Evolutionary conservation across 164 flowering plant genomes (phyloP).

Genomic region (Magnolia changhungtana): DNA sequence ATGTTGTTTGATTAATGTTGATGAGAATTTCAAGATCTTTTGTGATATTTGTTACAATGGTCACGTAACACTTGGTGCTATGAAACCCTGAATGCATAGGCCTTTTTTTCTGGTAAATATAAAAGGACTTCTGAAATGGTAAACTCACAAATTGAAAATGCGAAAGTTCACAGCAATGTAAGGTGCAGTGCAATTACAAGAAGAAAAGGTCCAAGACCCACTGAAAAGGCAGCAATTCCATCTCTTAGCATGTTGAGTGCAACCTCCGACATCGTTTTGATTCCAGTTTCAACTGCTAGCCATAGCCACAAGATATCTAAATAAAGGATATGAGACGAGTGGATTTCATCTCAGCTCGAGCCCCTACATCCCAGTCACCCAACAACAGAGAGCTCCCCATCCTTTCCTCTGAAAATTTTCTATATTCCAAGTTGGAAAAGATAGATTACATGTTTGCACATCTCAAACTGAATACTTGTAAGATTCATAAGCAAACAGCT

Average conservation of each 20-base stretch:
- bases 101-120: too few species aligned
- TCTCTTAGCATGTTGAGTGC: slow-evolving; percentile 83
- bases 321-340: slow-evolving; percentile 90
- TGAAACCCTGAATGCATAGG: too few species aligned
- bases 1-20: too few species aligned
- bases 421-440: too few species aligned
- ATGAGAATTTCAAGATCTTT: too few species aligned
- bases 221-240: slow-evolving; percentile 78
- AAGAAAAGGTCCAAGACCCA: too few species aligned
- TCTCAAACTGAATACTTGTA: too few species aligned
- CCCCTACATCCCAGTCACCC: slow-evolving; percentile 71
- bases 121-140: not conserved
- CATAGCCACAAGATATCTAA: slow-evolving; percentile 54
- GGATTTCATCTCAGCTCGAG: slow-evolving; percentile 30
- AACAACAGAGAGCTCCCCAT: slow-evolving; percentile 44
- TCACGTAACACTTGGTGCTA: too few species aligned
- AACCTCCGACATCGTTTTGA: slow-evolving; percentile 74
- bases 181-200: too few species aligned
- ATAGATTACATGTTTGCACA: not conserved
- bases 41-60: too few species aligned
- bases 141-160: slow-evolving; percentile 87
- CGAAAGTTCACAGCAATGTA: too few species aligned
- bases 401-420: slow-evolving; percentile 73
- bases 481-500: too few species aligned
- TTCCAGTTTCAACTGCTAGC: slow-evolving; percentile 67